A percentile compares a stretch with the other conserved stretches of the same genome.
These are phyloP conservation scores for Begonia peltatifolia DNA, from an alignment of 306 rosid species.

Conservation along the genomic window DNA sequence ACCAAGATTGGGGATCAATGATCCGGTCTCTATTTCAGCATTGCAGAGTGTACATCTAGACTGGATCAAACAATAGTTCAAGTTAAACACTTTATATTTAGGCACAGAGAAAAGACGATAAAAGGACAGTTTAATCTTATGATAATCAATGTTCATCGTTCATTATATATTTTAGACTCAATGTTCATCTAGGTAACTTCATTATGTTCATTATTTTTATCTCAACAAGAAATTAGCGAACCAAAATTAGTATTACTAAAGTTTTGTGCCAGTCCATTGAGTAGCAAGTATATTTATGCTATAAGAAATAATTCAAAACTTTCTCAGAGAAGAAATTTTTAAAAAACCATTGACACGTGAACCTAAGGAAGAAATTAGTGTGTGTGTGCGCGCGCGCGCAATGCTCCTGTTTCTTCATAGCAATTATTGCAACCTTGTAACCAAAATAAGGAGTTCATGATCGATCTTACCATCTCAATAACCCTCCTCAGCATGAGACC, in stretches of 20 bases:
- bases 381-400: too few species aligned
- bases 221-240: too few species aligned
- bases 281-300: background rate
- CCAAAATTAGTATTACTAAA: too few species aligned
- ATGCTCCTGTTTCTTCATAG: too few species aligned
- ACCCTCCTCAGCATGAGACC: constrained; percentile 93
- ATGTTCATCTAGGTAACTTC: constrained; percentile 1
- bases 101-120: constrained; percentile 5
- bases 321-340: background rate
- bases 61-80: constrained; percentile 44
- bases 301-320: background rate
- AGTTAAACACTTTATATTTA: constrained; percentile 29
- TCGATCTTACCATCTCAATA: constrained; percentile 59
- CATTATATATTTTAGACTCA: background rate
- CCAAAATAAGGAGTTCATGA: too few species aligned
- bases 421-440: too few species aligned
- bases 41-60: constrained; percentile 82
- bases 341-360: too few species aligned
- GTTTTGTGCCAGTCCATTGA: too few species aligned
- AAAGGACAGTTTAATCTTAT: constrained; percentile 12
- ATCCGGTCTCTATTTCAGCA: constrained; percentile 56
- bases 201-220: too few species aligned
- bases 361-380: too few species aligned
- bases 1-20: constrained; percentile 83
- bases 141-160: background rate